Evolutionary conservation across 164 flowering plant genomes (phyloP).

Genomic region (Nymphaea thermarum): DNA sequence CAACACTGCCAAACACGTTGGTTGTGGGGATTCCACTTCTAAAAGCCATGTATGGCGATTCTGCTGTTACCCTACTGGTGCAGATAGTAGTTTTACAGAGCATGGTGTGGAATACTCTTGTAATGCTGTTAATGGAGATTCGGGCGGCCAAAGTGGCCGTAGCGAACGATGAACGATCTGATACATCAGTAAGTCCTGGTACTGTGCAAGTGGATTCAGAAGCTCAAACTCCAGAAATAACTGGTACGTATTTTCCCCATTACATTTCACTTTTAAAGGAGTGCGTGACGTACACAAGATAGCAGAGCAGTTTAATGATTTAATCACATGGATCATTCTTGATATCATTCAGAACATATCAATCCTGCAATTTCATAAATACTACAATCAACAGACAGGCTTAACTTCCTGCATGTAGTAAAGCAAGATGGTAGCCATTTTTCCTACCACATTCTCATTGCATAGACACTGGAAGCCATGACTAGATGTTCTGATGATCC

Average conservation of each 20-base stretch:
- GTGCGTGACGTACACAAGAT: no score
- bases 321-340: no score
- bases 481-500: no score
- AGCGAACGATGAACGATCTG: background rate
- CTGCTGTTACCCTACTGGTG: slow-evolving; percentile 33
- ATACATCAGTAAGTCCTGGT: background rate
- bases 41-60: slow-evolving; percentile 61
- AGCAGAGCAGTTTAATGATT: no score
- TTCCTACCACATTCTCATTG: no score
- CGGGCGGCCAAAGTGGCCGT: slow-evolving; percentile 13
- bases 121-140: slow-evolving; percentile 61
- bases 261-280: no score
- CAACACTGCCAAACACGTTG: slow-evolving; percentile 71
- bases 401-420: no score
- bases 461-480: no score
- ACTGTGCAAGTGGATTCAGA: background rate
- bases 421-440: no score
- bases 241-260: background rate
- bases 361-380: no score
- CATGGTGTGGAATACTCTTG: slow-evolving; percentile 61
- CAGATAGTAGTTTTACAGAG: slow-evolving; percentile 76
- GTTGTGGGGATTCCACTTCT: slow-evolving; percentile 74
- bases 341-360: no score
- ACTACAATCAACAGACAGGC: no score
- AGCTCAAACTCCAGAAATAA: background rate